Conservation (phyloP, 805 yeast genomes). For the Metschnikowia matae region DNA sequence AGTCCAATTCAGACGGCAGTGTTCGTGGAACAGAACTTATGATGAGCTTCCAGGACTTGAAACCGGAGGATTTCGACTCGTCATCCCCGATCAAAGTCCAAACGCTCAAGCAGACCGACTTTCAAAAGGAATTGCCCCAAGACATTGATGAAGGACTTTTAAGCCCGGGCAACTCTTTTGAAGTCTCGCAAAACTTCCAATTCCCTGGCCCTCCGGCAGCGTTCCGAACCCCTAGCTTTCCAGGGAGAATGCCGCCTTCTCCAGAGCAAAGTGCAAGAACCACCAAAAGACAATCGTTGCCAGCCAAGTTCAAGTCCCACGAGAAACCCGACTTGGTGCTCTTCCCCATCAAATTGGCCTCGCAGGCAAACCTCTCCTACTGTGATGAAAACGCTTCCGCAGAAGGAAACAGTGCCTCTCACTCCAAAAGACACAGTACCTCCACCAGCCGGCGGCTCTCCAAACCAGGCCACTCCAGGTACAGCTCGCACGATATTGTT, state of each 20-base stretch:
- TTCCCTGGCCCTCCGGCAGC: slow-evolving; percentile 21
- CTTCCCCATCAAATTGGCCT: slow-evolving; percentile 39
- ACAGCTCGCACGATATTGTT: slow-evolving; percentile 40
- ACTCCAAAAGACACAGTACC: slow-evolving; percentile 17
- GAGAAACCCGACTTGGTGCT: slow-evolving; percentile 34
- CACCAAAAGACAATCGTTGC: slow-evolving; percentile 33
- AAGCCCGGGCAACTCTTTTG: slow-evolving; percentile 16
- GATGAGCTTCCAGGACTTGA: slow-evolving; percentile 22
- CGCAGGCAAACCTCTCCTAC: slow-evolving; percentile 17
- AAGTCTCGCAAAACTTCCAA: slow-evolving; percentile 22
- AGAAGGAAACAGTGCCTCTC: not conserved
- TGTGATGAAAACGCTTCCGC: slow-evolving; percentile 17
- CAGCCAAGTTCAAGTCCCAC: slow-evolving; percentile 25
- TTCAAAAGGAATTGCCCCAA: not conserved
- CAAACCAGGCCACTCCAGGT: slow-evolving; percentile 35
- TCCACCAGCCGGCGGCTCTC: slow-evolving; percentile 20
- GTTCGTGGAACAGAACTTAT: slow-evolving; percentile 21
- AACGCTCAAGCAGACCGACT: not conserved
- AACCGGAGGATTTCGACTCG: slow-evolving; percentile 14
- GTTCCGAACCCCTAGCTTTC: not conserved
- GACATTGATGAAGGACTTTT: not conserved
- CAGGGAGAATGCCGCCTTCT: slow-evolving; percentile 26
- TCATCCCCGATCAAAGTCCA: slow-evolving; percentile 26
- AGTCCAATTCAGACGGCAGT: slow-evolving; percentile 19
- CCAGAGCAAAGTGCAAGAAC: slow-evolving; percentile 29